Evolutionary conservation across 306 rosid species (phyloP).

Genomic region (Morella rubra): DNA sequence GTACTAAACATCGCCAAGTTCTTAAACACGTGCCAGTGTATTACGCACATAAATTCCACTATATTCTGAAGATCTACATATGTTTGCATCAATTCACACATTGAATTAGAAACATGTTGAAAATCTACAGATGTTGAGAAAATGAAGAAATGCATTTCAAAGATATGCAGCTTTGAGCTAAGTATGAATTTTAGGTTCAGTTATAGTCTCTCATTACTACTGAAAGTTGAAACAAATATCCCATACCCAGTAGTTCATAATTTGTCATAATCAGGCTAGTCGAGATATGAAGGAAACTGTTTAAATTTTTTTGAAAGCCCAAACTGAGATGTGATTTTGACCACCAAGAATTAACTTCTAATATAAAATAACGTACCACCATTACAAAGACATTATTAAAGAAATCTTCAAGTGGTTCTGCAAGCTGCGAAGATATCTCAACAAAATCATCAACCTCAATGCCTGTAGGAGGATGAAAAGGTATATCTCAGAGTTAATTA

Average conservation of each 20-base stretch:
- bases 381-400: slow-evolving; percentile 78
- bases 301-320: neutral
- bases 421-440: slow-evolving; percentile 67
- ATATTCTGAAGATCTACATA: neutral
- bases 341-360: neutral
- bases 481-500: slow-evolving; percentile 10
- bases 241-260: neutral
- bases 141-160: neutral
- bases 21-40: neutral
- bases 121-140: neutral
- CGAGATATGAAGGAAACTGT: neutral
- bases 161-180: neutral
- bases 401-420: slow-evolving; percentile 89
- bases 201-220: neutral
- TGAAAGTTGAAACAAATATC: neutral
- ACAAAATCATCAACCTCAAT: slow-evolving; percentile 65
- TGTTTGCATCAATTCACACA: neutral
- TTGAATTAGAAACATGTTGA: neutral
- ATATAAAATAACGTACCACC: slow-evolving; percentile 69
- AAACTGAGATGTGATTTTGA: neutral
- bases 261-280: neutral
- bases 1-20: neutral
- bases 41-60: neutral
- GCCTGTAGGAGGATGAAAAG: slow-evolving; percentile 43
- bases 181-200: neutral